Conservation (phyloP, 106 monocot species). For the Apostasia shenzhenica region DNA sequence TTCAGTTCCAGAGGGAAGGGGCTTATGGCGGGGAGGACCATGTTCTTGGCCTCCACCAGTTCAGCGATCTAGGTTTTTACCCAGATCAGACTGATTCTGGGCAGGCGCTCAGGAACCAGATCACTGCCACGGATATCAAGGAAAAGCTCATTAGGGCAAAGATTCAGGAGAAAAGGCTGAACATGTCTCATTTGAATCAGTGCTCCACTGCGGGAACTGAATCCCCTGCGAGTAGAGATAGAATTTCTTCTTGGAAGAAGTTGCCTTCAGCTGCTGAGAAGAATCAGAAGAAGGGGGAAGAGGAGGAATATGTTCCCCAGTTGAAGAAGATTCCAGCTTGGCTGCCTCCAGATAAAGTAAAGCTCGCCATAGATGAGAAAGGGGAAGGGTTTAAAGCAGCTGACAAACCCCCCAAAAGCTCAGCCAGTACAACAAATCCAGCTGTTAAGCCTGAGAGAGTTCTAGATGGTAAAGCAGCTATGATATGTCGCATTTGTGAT, state of each 20-base stretch:
- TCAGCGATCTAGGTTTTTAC: conserved; percentile 89
- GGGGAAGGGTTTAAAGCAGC: conserved; percentile 1
- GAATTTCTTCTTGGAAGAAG: conserved; percentile 97
- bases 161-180: conserved; percentile 37
- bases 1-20: conserved; percentile 83
- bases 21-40: conserved; percentile 33
- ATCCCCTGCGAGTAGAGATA: conserved; percentile 43
- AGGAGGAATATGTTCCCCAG: background rate
- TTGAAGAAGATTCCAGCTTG: conserved; percentile 11
- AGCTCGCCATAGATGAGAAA: conserved; percentile 15
- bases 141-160: conserved; percentile 42
- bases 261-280: conserved; percentile 81
- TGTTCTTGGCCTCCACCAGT: conserved; percentile 69
- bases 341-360: conserved; percentile 17
- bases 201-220: conserved; percentile 16
- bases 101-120: conserved; percentile 25
- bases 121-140: conserved; percentile 44
- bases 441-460: background rate
- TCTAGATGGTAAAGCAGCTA: conserved; percentile 32
- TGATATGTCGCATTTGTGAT: conserved; percentile 98
- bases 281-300: conserved; percentile 32
- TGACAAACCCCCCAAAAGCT: conserved; percentile 9
- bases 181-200: conserved; percentile 14
- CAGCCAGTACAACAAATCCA: conserved; percentile 4
- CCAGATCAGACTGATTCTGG: conserved; percentile 29